These are phyloP conservation scores for Pterocarpus macrocarpus DNA, from an alignment of 306 rosid genomes.

Conservation along the genomic window DNA sequence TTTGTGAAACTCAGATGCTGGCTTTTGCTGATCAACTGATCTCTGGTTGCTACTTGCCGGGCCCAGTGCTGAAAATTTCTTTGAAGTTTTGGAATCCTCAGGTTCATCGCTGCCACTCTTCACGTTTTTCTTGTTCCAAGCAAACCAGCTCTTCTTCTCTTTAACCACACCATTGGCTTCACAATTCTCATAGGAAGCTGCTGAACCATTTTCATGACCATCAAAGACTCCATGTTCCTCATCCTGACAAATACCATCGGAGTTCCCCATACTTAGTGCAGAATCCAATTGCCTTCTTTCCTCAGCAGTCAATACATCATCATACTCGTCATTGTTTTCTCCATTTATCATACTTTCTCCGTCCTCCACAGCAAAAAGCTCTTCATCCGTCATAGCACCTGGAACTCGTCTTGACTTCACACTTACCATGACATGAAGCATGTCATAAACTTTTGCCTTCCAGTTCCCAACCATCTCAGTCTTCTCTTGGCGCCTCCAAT, in stretches of 20 bases:
- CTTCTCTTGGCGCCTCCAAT: conserved; percentile 98
- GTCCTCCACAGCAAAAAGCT: conserved; percentile 85
- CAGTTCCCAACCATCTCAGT: conserved; percentile 94
- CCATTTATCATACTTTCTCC: conserved; percentile 79
- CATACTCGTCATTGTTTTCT: conserved; percentile 81
- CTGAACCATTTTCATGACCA: conserved; percentile 69
- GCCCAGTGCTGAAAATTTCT: conserved; percentile 72
- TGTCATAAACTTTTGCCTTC: conserved; percentile 97
- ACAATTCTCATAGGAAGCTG: conserved; percentile 62
- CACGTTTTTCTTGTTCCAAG: conserved; percentile 85
- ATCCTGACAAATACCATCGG: conserved; percentile 76
- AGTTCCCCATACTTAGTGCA: conserved; percentile 82
- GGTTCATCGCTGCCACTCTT: conserved; percentile 70
- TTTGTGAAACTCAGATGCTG: conserved; percentile 60
- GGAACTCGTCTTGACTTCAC: conserved; percentile 97
- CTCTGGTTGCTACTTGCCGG: conserved; percentile 71
- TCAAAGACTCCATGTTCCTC: conserved; percentile 70
- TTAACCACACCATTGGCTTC: conserved; percentile 72
- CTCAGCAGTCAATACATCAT: conserved; percentile 92
- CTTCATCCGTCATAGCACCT: conserved; percentile 98
- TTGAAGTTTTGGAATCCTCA: conserved; percentile 76
- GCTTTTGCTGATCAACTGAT: conserved; percentile 73
- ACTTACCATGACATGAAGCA: conserved; percentile 98
- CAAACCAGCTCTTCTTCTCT: conserved; percentile 96
- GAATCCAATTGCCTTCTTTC: conserved; percentile 91